Evolutionary conservation across 768 basidiomycete genomes (phyloP).

Genomic region (Mycena galericulata): DNA sequence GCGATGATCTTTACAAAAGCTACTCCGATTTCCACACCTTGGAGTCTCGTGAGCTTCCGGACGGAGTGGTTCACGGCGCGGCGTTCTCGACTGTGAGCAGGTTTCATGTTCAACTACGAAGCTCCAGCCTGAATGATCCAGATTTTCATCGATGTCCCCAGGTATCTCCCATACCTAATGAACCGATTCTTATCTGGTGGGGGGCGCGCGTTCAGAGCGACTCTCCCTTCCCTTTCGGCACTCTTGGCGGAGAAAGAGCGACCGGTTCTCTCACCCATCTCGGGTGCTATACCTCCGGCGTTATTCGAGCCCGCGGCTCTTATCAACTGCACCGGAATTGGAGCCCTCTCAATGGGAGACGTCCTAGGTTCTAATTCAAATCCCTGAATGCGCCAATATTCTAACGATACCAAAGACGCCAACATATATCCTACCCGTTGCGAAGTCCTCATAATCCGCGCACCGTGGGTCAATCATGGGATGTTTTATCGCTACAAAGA

Average conservation of each 20-base stretch:
- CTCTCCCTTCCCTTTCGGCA: conserved; percentile 21
- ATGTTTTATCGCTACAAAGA: conserved; percentile 6
- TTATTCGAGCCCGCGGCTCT: conserved; percentile 19
- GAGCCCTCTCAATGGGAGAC: conserved; percentile 66
- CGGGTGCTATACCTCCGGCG: neutral
- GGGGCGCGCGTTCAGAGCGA: conserved; percentile 24
- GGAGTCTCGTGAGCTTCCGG: conserved; percentile 1
- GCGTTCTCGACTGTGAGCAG: conserved; percentile 20
- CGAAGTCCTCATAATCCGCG: conserved; percentile 67
- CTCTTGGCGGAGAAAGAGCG: conserved; percentile 17
- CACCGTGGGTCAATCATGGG: conserved; percentile 50
- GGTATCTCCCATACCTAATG: conserved; percentile 31
- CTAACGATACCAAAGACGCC: conserved; percentile 21
- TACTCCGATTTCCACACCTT: conserved; percentile 25
- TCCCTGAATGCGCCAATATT: neutral
- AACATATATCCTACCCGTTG: conserved; percentile 68
- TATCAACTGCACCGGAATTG: conserved; percentile 40
- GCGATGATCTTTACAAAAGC: conserved; percentile 11
- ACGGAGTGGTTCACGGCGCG: conserved; percentile 10
- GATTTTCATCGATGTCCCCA: conserved; percentile 28
- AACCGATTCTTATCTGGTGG: conserved; percentile 17
- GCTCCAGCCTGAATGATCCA: neutral
- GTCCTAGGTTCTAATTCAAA: conserved; percentile 58
- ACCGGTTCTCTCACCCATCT: conserved; percentile 8
- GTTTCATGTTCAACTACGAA: neutral